These are phyloP conservation scores for Hagleromyces aurorensis DNA, from an alignment of 805 yeast species.

Conservation along the genomic window DNA sequence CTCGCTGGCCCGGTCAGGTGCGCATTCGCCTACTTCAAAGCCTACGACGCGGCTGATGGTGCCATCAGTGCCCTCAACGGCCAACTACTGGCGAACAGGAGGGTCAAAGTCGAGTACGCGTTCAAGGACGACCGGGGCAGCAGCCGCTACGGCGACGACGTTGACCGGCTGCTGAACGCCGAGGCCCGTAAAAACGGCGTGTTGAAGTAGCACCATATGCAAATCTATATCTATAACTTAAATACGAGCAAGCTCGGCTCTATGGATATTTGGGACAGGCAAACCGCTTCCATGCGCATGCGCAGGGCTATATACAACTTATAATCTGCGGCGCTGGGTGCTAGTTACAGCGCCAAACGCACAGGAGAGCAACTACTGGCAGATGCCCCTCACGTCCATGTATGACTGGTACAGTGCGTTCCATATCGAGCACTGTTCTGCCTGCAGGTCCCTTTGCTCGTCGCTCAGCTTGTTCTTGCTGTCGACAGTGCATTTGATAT, in stretches of 20 bases:
- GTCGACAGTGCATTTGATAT: slow-evolving; percentile 17
- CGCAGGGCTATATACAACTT: too few relatives aligned
- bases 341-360: too few relatives aligned
- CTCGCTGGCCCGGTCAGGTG: slow-evolving; percentile 41
- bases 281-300: too few relatives aligned
- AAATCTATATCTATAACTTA: too few relatives aligned
- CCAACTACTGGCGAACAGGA: slow-evolving; percentile 58
- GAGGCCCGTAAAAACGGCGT: slow-evolving; percentile 45
- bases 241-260: too few relatives aligned
- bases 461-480: slow-evolving; percentile 6
- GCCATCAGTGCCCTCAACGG: slow-evolving; percentile 67
- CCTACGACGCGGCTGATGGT: slow-evolving; percentile 59
- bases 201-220: slow-evolving; percentile 5
- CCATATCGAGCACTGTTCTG: slow-evolving; percentile 23
- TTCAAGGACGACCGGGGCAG: slow-evolving; percentile 45
- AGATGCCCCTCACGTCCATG: slow-evolving; percentile 13
- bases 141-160: slow-evolving; percentile 68
- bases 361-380: too few relatives aligned
- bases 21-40: slow-evolving; percentile 59
- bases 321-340: too few relatives aligned
- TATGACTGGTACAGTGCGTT: slow-evolving; percentile 15
- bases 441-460: slow-evolving; percentile 9
- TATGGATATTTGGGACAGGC: too few relatives aligned
- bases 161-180: slow-evolving; percentile 63
- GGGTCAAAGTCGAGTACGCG: slow-evolving; percentile 59